These are phyloP conservation scores for Herpetomonas muscarum DNA, from an alignment of 208 protist genomes.

Conservation along the genomic window DNA sequence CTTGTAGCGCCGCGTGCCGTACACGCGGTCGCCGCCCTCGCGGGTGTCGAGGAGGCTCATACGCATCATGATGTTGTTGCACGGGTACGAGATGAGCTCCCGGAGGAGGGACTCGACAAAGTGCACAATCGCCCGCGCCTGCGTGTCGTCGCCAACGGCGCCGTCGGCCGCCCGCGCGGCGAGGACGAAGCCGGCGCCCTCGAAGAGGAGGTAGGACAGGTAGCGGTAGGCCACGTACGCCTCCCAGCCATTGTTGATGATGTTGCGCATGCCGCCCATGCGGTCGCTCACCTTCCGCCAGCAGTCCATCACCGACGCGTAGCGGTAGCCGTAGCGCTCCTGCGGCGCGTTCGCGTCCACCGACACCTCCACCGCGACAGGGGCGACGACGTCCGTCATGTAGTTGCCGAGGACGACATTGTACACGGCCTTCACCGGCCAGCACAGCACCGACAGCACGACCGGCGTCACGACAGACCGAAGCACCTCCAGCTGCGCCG, in stretches of 20 bases:
- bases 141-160: slow-evolving; percentile 10
- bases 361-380: background rate
- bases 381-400: background rate
- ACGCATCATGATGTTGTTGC: slow-evolving; percentile 5
- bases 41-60: slow-evolving; percentile 12
- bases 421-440: slow-evolving; percentile 2
- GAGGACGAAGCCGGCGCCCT: background rate
- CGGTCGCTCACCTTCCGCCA: background rate
- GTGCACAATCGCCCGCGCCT: slow-evolving; percentile 23
- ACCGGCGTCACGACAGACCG: slow-evolving; percentile 13
- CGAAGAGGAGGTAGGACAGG: slow-evolving; percentile 1
- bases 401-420: slow-evolving; percentile 1
- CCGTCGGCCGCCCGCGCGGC: background rate
- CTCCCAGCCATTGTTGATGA: slow-evolving; percentile 3
- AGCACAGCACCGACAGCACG: background rate
- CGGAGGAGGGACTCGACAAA: slow-evolving; percentile 31
- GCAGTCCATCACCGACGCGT: background rate
- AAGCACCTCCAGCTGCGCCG: slow-evolving; percentile 8
- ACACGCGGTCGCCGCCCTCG: slow-evolving; percentile 19
- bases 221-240: slow-evolving; percentile 1
- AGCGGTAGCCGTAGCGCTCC: background rate
- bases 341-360: background rate
- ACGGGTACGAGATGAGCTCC: slow-evolving; percentile 5
- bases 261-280: background rate
- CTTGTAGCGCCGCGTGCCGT: slow-evolving; percentile 7